Evolutionary conservation across 768 basidiomycete genomes (phyloP).

Genomic region (Serendipita sp.): DNA sequence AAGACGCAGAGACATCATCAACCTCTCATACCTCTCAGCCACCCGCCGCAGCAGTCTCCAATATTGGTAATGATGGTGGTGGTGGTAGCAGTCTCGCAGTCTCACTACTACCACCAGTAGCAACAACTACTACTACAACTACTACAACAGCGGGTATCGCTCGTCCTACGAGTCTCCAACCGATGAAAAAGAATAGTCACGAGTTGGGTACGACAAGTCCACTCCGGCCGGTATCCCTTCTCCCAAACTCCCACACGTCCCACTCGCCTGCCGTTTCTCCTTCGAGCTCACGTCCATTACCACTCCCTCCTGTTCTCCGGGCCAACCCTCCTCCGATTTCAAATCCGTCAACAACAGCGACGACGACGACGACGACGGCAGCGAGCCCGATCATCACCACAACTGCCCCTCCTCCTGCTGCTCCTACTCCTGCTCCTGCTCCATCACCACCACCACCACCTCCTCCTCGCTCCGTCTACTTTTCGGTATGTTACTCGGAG

Average conservation of each 20-base stretch:
- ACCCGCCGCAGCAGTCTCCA: too few relatives aligned
- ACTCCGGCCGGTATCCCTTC: too few relatives aligned
- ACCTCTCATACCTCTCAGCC: too few relatives aligned
- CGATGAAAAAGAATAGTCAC: too few relatives aligned
- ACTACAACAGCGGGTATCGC: too few relatives aligned
- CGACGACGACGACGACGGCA: not conserved
- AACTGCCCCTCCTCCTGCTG: not conserved
- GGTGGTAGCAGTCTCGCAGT: too few relatives aligned
- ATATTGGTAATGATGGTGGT: too few relatives aligned
- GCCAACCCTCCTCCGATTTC: not conserved
- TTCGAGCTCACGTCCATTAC: not conserved
- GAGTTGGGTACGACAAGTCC: too few relatives aligned
- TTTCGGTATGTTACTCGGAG: not conserved
- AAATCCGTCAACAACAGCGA: not conserved
- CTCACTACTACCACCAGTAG: too few relatives aligned
- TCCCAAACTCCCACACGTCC: too few relatives aligned
- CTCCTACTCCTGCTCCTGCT: not conserved
- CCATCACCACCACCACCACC: not conserved
- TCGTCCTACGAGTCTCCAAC: too few relatives aligned
- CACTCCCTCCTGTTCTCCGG: not conserved
- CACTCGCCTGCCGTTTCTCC: not conserved
- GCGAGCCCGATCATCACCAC: not conserved
- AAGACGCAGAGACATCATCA: not conserved
- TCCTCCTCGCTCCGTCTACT: not conserved
- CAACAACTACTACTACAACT: too few relatives aligned